A percentile compares a stretch with the other conserved stretches of the same genome.
Conservation (phyloP, 768 basidiomycete species). For the Pleurotus salmoneostramineus region DNA sequence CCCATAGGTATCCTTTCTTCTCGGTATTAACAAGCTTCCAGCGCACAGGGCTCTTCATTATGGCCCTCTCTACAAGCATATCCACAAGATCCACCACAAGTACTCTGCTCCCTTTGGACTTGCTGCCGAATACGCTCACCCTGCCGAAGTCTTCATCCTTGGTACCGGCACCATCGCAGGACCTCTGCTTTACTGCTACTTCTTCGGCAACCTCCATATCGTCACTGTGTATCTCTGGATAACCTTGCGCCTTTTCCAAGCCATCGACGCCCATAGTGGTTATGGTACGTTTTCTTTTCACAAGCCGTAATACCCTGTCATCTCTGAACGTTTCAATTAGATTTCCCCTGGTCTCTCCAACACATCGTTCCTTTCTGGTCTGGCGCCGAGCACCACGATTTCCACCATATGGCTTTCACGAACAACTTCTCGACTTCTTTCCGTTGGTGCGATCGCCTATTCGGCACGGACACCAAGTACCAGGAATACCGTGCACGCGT, state of each 20-base stretch:
- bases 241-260: slow-evolving; percentile 90
- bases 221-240: slow-evolving; percentile 94
- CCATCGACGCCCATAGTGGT: slow-evolving; percentile 95
- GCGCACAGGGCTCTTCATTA: slow-evolving; percentile 92
- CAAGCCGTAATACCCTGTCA: background rate
- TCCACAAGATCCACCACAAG: slow-evolving; percentile 97
- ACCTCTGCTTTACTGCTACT: slow-evolving; percentile 81
- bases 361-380: slow-evolving; percentile 95
- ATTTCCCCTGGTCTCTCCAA: slow-evolving; percentile 97
- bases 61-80: slow-evolving; percentile 81
- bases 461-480: slow-evolving; percentile 92
- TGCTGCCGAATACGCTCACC: slow-evolving; percentile 97
- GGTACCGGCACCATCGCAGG: slow-evolving; percentile 89
- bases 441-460: slow-evolving; percentile 87
- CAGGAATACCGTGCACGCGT: slow-evolving; percentile 71
- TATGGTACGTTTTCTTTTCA: slow-evolving; percentile 58
- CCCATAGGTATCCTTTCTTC: background rate
- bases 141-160: slow-evolving; percentile 92
- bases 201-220: slow-evolving; percentile 80
- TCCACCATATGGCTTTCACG: slow-evolving; percentile 95
- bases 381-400: slow-evolving; percentile 96
- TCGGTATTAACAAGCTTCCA: slow-evolving; percentile 18
- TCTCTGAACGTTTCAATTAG: slow-evolving; percentile 26
- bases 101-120: slow-evolving; percentile 97
- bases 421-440: slow-evolving; percentile 95